These are phyloP conservation scores for Petunia hybrid DNA, from an alignment of 305 asterid genomes.

Conservation along the genomic window DNA sequence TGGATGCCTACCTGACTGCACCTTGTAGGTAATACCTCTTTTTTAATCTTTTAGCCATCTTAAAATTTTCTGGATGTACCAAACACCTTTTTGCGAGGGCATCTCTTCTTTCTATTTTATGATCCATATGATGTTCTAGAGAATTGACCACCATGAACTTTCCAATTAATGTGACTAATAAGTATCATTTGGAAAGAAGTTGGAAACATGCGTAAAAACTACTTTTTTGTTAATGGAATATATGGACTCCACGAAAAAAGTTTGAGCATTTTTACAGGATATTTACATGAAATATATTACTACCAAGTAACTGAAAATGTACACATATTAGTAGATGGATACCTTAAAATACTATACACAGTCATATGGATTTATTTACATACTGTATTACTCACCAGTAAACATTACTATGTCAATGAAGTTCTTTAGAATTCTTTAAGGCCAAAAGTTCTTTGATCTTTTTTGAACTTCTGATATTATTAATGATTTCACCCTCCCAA, in stretches of 20 bases:
- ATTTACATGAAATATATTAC: background rate
- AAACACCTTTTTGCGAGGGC: background rate
- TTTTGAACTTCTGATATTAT: background rate
- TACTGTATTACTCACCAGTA: background rate
- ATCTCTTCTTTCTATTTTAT: background rate
- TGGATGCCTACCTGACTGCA: background rate
- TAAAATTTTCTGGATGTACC: background rate
- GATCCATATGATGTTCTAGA: conserved; percentile 24
- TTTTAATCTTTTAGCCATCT: conserved; percentile 6
- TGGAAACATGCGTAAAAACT: conserved; percentile 3
- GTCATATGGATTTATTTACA: background rate
- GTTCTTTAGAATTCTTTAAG: background rate
- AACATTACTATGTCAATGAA: background rate
- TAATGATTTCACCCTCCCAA: conserved; percentile 18
- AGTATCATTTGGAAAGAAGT: conserved; percentile 21
- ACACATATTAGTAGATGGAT: background rate
- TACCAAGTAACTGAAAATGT: background rate
- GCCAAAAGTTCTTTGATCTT: background rate
- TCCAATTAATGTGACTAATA: background rate
- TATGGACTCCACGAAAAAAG: background rate
- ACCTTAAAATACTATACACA: background rate
- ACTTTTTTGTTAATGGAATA: background rate
- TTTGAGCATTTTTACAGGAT: background rate
- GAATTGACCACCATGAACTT: background rate
- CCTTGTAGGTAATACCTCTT: conserved; percentile 15